Base-by-base conservation (phyloP, 805 yeast genomes). In the Saturnispora saitoi region DNA sequence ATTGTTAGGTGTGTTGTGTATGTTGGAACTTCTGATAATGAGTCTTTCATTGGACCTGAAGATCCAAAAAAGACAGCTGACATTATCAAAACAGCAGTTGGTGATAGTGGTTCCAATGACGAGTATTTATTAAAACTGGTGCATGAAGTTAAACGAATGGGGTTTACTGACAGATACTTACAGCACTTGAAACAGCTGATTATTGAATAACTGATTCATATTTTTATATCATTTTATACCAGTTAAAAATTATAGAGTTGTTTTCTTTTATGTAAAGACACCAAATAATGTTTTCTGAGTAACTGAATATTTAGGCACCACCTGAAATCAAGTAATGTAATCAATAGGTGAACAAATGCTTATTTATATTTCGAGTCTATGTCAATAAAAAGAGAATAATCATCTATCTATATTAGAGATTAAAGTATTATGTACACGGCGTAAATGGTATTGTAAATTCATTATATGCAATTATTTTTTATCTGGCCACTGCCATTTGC, bases 1-100 rank as follows among this genome's bases (percentile, higher is more conserved):
- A 56, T 67, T 28, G 72, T 83, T 46, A 68, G 67, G 10, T 80
- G 93, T 22, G 66, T 70, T 24, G 87, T 87, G 0, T 90, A 90
- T 62, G 86, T 90, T 19, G 97, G 96, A 0, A 84, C 91, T 0
- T 75, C 81, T 1, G 83, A 78, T 12, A 90, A 89, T 58, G 82
- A 72, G 46, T 86, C 95, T 3, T 91, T 89, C 58, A 71, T 87
- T 3, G 97, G 97, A 0, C 95, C 95, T 0, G 95, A 89, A 60
- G 59, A 61, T 3, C 68, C 83, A 0, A 62, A 63, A 5, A 65
- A 62, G 0, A 80, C 95, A 0, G 95, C 95, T 0, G 55, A 57
- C 17, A 71, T 77, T 7, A 87, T 90, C 12, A 66, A 71, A 9
- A 56, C 56, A 0, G 69, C 83, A 15, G 57, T 55, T 5, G 98